phyloP scores from a whole-genome alignment of 345 rosid species.

The Corymbia maculata region DNA sequence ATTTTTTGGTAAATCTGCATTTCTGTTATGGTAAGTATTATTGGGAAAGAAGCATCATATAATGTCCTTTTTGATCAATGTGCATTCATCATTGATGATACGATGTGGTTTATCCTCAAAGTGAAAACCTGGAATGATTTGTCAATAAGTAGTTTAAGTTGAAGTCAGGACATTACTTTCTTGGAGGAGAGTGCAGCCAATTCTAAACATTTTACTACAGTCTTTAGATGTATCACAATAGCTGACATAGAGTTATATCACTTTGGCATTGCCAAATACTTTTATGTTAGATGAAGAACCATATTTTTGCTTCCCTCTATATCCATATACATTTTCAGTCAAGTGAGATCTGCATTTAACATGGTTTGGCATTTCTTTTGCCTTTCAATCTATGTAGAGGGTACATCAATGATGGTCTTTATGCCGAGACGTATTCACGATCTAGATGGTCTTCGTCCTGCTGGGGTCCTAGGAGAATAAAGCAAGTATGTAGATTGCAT shows the following conservation, averaged over 20 bases:
- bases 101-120: background rate
- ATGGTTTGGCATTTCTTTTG: background rate
- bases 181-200: background rate
- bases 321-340: background rate
- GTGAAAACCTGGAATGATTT: background rate
- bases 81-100: background rate
- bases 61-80: background rate
- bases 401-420: slow-evolving; percentile 65
- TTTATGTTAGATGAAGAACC: background rate
- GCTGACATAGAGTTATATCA: background rate
- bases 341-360: background rate
- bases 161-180: background rate
- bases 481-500: slow-evolving; percentile 42
- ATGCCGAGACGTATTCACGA: slow-evolving; percentile 61
- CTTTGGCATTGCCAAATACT: background rate
- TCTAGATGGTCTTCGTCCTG: slow-evolving; percentile 80
- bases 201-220: background rate
- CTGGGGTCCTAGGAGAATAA: slow-evolving; percentile 90
- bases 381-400: slow-evolving; percentile 36
- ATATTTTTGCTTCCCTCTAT: background rate
- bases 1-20: background rate
- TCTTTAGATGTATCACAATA: background rate
- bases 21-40: background rate
- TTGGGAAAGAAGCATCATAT: background rate
- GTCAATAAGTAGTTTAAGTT: background rate